Evolutionary conservation across 352 stramenopile species (phyloP), one percentile per base, ranked within the genome.

Genomic region (Elongisporangium undulatum): DNA sequence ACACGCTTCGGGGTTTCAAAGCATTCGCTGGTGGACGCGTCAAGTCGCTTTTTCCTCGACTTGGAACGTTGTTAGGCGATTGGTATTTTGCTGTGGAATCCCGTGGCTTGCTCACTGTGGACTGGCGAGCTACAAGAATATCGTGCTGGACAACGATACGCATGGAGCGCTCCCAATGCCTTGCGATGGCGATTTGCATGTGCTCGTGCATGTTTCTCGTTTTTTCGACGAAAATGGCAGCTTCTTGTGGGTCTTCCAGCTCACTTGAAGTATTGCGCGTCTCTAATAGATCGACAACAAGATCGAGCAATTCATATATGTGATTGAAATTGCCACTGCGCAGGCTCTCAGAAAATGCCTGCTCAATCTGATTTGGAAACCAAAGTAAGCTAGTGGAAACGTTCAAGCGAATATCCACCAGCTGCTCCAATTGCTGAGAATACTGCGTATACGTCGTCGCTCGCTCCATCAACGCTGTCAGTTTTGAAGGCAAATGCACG

Each of bases 361-460:
- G 64, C 48, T 82, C 75, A 19, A 86, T 51, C 20, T 61, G 26
- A 4, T 67, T 54, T 0, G 61, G 39, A 23, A 79, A 79, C 79
- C 79, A 87, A 63, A 74, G 85, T 54, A 66, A 82, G 53, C 78
- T 77, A n/a, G 77, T 13, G 5, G 29, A 82, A 16, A 84, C 63
- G 23, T 59, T 71, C 4, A 65, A 59, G 15, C 65, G 55, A n/a
- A 66, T 58, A 16, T 68, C 59, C n/a, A 86, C 34, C 5, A 87
- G 39, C 13, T 58, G 21, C 1, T 58, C 20, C 15, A 61, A 65
- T 1, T 51, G 48, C 13, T 74, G 73, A 8, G 79, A 67, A 61
- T 83, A 89, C 56, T 74, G 66, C 3, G 69, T 69, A 41, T 89
- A 77, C 0, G 59, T 54, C 6, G 70, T 76, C 5, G 77, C 79